A percentile compares a stretch with the other conserved stretches of the same genome.
Conservation (phyloP, 2,329 filamentous ascomycete genomes). For the Sporothrix brasiliensis region DNA sequence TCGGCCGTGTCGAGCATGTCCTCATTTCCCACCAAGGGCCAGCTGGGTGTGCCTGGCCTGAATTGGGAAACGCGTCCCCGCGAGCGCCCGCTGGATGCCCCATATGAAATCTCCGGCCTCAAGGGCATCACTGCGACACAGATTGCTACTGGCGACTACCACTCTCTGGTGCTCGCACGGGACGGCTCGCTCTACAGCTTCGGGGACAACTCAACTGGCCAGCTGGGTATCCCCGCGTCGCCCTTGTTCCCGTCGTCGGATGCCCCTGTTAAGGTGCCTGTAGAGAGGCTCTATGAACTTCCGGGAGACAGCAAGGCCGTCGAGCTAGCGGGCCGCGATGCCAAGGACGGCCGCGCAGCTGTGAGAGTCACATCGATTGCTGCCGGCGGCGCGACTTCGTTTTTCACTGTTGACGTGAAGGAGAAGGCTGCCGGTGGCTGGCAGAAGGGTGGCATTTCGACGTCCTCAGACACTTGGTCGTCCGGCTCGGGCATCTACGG, state of each 20-base stretch:
- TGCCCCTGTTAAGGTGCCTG: conserved; percentile 69
- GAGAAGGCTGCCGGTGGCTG: conserved; percentile 55
- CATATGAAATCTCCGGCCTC: conserved; percentile 75
- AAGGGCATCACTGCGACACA: conserved; percentile 70
- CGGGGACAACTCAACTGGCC: conserved; percentile 89
- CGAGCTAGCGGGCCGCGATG: conserved; percentile 37
- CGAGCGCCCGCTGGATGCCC: conserved; percentile 76
- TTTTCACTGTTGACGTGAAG: conserved; percentile 80
- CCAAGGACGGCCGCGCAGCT: not conserved
- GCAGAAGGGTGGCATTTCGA: conserved; percentile 29
- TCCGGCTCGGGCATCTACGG: conserved; percentile 86
- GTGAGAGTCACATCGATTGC: conserved; percentile 75
- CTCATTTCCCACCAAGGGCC: conserved; percentile 77
- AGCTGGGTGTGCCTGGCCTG: conserved; percentile 83
- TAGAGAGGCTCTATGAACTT: conserved; percentile 68
- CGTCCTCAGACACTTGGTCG: conserved; percentile 75
- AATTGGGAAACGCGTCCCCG: conserved; percentile 76
- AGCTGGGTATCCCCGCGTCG: conserved; percentile 78
- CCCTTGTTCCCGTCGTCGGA: conserved; percentile 65
- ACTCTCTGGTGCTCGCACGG: conserved; percentile 77
- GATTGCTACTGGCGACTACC: conserved; percentile 82
- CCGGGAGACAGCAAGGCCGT: conserved; percentile 57
- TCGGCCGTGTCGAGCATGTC: conserved; percentile 80
- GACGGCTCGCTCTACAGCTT: conserved; percentile 81
- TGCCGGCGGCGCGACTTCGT: conserved; percentile 84